phyloP scores from a whole-genome alignment of 2,329 filamentous ascomycete species.

The Penicillium digitatum region DNA sequence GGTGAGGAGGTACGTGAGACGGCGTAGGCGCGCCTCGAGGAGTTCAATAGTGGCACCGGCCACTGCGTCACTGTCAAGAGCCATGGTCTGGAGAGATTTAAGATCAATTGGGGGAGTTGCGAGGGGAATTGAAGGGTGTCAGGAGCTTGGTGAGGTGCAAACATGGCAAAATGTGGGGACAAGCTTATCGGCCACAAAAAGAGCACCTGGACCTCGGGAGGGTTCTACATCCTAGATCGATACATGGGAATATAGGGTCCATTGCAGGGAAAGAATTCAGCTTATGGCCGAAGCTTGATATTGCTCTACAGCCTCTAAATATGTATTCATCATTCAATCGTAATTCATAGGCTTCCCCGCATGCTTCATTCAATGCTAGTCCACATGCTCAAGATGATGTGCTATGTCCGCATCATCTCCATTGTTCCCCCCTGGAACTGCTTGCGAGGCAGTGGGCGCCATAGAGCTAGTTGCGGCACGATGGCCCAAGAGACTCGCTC shows the following conservation, averaged over 20 bases:
- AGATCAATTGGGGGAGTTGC: not conserved
- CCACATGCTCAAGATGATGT: slow-evolving; percentile 15
- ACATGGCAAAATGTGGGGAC: slow-evolving; percentile 24
- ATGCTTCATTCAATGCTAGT: slow-evolving; percentile 1
- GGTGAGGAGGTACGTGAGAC: slow-evolving; percentile 45
- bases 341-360: slow-evolving; percentile 14
- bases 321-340: slow-evolving; percentile 13
- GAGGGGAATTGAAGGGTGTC: not conserved
- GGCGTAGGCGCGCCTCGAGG: slow-evolving; percentile 43
- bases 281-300: not conserved
- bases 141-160: slow-evolving; percentile 18
- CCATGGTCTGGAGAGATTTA: slow-evolving; percentile 22
- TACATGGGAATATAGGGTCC: not conserved
- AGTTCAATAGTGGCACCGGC: slow-evolving; percentile 43
- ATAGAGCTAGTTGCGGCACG: slow-evolving; percentile 7
- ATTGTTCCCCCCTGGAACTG: slow-evolving; percentile 8
- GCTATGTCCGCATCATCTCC: slow-evolving; percentile 10
- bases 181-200: slow-evolving; percentile 2
- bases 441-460: slow-evolving; percentile 8
- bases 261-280: not conserved
- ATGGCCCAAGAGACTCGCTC: slow-evolving; percentile 22
- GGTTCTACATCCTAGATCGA: not conserved
- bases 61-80: slow-evolving; percentile 34
- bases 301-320: slow-evolving; percentile 3
- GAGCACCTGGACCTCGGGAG: not conserved